Percentiles rank a stretch among this genome's conserved stretches.
These are phyloP conservation scores for Dothideomycetidae sp. DNA, from an alignment of 2,329 filamentous ascomycete species.

Conservation along the genomic window DNA sequence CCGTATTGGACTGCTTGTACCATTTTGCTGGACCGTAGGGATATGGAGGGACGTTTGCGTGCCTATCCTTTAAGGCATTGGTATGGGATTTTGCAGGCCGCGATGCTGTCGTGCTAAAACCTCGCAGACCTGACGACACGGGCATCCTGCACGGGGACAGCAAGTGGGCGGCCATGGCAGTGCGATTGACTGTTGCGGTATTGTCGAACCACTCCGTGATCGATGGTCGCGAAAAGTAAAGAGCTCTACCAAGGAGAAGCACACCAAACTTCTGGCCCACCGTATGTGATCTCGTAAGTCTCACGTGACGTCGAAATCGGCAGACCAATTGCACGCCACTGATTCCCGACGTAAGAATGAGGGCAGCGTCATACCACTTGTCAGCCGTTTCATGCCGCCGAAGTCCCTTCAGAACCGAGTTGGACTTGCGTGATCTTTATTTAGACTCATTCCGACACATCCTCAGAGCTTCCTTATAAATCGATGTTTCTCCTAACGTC, in stretches of 20 bases:
- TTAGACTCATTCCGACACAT: not conserved
- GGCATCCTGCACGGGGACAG: not conserved
- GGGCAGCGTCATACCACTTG: not conserved
- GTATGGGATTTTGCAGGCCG: slow-evolving; percentile 12
- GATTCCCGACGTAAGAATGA: no score
- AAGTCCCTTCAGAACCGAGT: not conserved
- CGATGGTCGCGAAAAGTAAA: not conserved
- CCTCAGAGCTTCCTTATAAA: no score
- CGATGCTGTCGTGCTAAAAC: slow-evolving; percentile 20
- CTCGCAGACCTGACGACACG: slow-evolving; percentile 9
- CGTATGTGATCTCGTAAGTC: no score
- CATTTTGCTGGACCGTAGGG: slow-evolving; percentile 55
- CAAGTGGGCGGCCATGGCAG: not conserved
- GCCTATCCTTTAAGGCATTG: slow-evolving; percentile 12
- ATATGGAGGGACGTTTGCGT: slow-evolving; percentile 36
- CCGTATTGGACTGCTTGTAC: slow-evolving; percentile 65
- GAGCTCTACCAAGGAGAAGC: no score
- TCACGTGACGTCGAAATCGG: no score
- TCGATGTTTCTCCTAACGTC: no score
- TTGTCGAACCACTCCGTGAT: no score
- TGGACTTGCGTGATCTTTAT: not conserved
- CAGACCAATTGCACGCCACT: no score
- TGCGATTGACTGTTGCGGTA: no score
- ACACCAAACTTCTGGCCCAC: no score
- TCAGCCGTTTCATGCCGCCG: not conserved